Evolutionary conservation across 371 early-diverging fungal genomes (phyloP).

Genomic region (Mortierella polycephala): DNA sequence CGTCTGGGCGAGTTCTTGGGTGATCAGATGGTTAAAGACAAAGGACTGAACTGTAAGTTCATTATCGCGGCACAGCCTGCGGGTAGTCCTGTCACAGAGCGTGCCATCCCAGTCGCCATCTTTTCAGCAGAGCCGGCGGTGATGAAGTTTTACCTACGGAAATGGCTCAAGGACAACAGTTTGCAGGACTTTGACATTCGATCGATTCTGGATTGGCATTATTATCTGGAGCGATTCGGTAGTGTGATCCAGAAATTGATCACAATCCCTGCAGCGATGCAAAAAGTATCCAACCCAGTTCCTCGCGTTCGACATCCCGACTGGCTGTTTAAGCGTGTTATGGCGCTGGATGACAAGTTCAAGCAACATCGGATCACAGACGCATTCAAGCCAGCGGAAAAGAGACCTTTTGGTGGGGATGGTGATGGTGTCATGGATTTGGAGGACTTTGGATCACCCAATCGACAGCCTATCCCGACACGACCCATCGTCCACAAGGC

Average conservation of each 20-base stretch:
- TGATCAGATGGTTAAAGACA: conserved; percentile 97
- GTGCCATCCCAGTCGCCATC: conserved; percentile 97
- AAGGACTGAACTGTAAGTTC: conserved; percentile 97
- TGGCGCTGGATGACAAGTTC: conserved; percentile 75
- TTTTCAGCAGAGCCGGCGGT: conserved; percentile 89
- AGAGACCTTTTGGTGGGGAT: conserved; percentile 30
- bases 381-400: conserved; percentile 68
- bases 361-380: conserved; percentile 91
- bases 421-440: conserved; percentile 61
- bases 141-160: conserved; percentile 87
- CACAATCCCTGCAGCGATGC: conserved; percentile 99
- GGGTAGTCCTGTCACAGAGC: conserved; percentile 93
- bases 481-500: conserved; percentile 42
- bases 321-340: conserved; percentile 90
- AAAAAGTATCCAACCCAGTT: conserved; percentile 94
- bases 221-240: conserved; percentile 97
- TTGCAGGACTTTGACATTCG: conserved; percentile 84
- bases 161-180: conserved; percentile 91
- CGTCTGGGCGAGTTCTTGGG: conserved; percentile 99
- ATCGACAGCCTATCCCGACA: not conserved
- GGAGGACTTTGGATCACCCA: conserved; percentile 65
- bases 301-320: conserved; percentile 94
- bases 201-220: conserved; percentile 98
- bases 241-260: conserved; percentile 97
- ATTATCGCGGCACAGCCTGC: conserved; percentile 92